Evolutionary conservation across 2,329 filamentous ascomycete genomes (phyloP).

Genomic region (Sphaerulina populicola): DNA sequence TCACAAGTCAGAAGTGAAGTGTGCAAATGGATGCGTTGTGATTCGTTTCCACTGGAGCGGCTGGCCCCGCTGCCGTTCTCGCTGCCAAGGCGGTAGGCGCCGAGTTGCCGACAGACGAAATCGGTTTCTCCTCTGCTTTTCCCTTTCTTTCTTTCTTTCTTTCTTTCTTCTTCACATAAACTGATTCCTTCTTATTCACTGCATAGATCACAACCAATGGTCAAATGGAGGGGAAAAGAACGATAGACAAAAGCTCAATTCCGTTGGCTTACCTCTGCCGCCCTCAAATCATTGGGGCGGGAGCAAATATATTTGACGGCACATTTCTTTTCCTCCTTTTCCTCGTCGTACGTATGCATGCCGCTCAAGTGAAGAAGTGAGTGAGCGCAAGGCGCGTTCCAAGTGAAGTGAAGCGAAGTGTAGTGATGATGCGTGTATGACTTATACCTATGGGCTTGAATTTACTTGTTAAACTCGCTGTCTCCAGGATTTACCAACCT

Average conservation of each 20-base stretch:
- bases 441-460: too few relatives aligned
- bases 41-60: neutral
- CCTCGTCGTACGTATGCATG: neutral
- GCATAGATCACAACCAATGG: slow-evolving; percentile 47
- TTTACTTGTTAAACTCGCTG: too few relatives aligned
- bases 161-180: slow-evolving; percentile 35
- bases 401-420: too few relatives aligned
- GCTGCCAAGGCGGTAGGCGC: slow-evolving; percentile 5
- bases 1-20: neutral
- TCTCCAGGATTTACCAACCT: too few relatives aligned
- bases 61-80: neutral
- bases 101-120: neutral
- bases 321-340: slow-evolving; percentile 25
- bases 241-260: slow-evolving; percentile 48
- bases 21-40: neutral
- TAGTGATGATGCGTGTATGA: too few relatives aligned
- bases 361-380: too few relatives aligned
- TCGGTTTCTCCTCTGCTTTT: slow-evolving; percentile 14
- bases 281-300: slow-evolving; percentile 35
- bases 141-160: slow-evolving; percentile 30
- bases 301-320: slow-evolving; percentile 42
- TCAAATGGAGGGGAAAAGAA: slow-evolving; percentile 62
- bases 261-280: slow-evolving; percentile 55
- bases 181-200: slow-evolving; percentile 55
- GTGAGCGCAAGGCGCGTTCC: too few relatives aligned